These are phyloP conservation scores for Tremella yokohamensis DNA, from an alignment of 768 basidiomycete genomes.

Conservation along the genomic window DNA sequence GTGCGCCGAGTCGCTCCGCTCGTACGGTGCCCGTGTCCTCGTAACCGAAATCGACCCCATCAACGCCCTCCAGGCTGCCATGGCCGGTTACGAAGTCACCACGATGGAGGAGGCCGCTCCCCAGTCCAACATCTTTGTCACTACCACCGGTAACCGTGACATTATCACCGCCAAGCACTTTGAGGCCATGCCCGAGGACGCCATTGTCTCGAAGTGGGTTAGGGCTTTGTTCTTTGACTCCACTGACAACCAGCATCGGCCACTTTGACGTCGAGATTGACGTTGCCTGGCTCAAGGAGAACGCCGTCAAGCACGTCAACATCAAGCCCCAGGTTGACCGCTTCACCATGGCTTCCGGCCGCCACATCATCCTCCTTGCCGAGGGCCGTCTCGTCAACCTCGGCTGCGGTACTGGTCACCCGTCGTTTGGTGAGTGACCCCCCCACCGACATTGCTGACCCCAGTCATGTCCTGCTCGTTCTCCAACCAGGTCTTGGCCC, in stretches of 20 bases:
- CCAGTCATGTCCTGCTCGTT: conserved; percentile 99
- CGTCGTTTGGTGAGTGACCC: conserved; percentile 64
- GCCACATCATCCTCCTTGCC: conserved; percentile 94
- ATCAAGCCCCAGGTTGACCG: conserved; percentile 99
- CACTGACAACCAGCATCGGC: conserved; percentile 47
- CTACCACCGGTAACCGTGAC: conserved; percentile 97
- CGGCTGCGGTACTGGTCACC: conserved; percentile 97
- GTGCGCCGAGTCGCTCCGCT: conserved; percentile 91
- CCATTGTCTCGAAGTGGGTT: conserved; percentile 92
- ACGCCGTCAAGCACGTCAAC: conserved; percentile 76
- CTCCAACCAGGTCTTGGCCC: conserved; percentile 95
- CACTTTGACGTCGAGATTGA: conserved; percentile 69
- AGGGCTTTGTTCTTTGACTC: neutral
- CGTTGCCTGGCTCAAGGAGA: conserved; percentile 95
- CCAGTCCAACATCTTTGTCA: conserved; percentile 87
- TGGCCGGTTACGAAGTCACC: conserved; percentile 98
- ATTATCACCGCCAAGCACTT: conserved; percentile 94
- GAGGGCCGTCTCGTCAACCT: conserved; percentile 99
- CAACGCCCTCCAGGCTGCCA: conserved; percentile 98
- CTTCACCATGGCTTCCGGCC: conserved; percentile 84
- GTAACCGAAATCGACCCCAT: conserved; percentile 99
- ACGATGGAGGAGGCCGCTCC: conserved; percentile 97
- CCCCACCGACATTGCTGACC: neutral
- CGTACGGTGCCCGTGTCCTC: conserved; percentile 95
- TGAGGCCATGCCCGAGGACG: conserved; percentile 90